These are phyloP conservation scores for Phytophthora capsici DNA, from an alignment of 352 stramenopile species.

Conservation along the genomic window DNA sequence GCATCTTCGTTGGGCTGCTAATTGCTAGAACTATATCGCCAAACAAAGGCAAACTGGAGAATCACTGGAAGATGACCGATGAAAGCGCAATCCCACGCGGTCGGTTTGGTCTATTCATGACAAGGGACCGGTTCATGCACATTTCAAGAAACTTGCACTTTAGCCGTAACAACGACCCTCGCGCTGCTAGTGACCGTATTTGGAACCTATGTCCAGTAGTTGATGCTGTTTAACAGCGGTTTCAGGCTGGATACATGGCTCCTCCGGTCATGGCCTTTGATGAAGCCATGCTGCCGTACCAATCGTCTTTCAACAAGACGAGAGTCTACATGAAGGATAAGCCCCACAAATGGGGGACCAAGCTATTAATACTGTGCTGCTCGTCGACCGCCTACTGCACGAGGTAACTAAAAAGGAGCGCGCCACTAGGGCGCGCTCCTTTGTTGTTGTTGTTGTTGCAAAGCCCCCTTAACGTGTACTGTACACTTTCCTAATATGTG, in stretches of 20 bases:
- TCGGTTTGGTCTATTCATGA: background rate
- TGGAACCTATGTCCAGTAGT: constrained; percentile 7
- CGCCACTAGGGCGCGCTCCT: background rate
- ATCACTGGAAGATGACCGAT: constrained; percentile 2
- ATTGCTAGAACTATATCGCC: background rate
- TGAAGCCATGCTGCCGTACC: constrained; percentile 3
- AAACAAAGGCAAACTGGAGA: background rate
- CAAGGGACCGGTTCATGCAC: constrained; percentile 5
- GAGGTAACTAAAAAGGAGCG: too few relatives aligned
- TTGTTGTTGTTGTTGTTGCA: background rate
- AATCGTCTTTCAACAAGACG: constrained; percentile 6
- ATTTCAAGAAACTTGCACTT: constrained; percentile 5
- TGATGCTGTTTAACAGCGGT: background rate
- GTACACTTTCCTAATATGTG: background rate
- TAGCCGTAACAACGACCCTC: background rate
- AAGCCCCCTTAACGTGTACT: constrained; percentile 6
- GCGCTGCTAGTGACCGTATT: background rate
- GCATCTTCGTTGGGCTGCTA: background rate
- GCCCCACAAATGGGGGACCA: constrained; percentile 11
- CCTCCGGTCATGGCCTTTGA: constrained; percentile 2
- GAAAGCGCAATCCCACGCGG: background rate
- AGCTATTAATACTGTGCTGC: constrained; percentile 9
- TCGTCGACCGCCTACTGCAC: constrained; percentile 2
- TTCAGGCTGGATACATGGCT: background rate
- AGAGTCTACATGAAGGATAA: background rate